Conservation (phyloP, 192 early-diverging fungal genomes). For the Chytriomyces sp. region DNA sequence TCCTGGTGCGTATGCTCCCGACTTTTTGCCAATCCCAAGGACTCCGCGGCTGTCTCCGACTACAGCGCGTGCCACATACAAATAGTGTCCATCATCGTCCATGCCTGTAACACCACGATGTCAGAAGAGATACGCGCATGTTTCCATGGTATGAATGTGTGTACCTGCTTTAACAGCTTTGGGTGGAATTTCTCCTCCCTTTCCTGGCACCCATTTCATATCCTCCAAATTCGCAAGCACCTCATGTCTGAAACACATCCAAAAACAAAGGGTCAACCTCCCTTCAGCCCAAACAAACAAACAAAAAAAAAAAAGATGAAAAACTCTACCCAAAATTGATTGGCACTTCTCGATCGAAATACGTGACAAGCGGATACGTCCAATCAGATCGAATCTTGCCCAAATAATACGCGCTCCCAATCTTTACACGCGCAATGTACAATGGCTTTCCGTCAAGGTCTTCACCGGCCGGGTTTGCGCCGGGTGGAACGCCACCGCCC, state of each 20-base stretch:
- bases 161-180: slow-evolving; percentile 19
- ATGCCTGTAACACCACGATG: too few species aligned
- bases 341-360: slow-evolving; percentile 23
- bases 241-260: neutral
- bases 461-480: slow-evolving; percentile 21
- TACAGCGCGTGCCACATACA: slow-evolving; percentile 26
- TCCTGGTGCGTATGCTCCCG: slow-evolving; percentile 13
- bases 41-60: slow-evolving; percentile 8
- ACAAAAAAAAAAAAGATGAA: too few species aligned
- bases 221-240: neutral
- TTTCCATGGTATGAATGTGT: neutral
- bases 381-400: slow-evolving; percentile 16
- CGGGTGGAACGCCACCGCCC: slow-evolving; percentile 8
- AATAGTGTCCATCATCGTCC: slow-evolving; percentile 25
- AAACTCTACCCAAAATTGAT: slow-evolving; percentile 31
- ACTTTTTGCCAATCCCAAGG: neutral
- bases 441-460: slow-evolving; percentile 24
- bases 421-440: slow-evolving; percentile 33
- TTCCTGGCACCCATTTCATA: slow-evolving; percentile 1
- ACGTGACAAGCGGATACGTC: slow-evolving; percentile 11
- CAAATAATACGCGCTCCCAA: slow-evolving; percentile 17
- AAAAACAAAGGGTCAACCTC: neutral
- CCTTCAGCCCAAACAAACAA: too few species aligned
- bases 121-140: too few species aligned
- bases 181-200: slow-evolving; percentile 8